phyloP scores from a whole-genome alignment of 2,329 filamentous ascomycete species.

The Colletotrichum cordylinicola region DNA sequence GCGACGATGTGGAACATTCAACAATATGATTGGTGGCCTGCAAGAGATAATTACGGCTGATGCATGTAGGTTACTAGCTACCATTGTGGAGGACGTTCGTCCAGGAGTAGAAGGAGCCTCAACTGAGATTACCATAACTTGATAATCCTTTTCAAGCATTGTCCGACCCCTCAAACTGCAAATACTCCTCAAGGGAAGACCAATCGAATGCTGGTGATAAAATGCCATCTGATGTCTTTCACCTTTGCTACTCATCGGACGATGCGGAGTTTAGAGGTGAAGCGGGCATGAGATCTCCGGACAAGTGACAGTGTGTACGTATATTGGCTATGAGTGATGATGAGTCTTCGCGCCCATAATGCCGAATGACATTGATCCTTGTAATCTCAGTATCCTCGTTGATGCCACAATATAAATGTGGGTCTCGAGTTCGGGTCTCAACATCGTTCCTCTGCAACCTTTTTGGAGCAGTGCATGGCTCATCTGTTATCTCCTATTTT shows the following conservation, averaged over 20 bases:
- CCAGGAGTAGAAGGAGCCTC: background rate
- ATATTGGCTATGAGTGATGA: background rate
- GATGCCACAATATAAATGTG: background rate
- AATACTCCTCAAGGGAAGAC: background rate
- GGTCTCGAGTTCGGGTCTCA: background rate
- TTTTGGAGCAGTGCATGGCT: background rate
- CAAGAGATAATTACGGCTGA: background rate
- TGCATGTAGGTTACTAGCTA: background rate
- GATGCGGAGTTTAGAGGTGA: background rate
- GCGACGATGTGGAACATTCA: background rate
- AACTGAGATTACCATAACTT: background rate
- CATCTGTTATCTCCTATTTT: background rate
- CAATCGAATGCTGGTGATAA: background rate
- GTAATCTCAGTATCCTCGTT: background rate
- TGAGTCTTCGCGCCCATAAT: background rate
- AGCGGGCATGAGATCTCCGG: background rate
- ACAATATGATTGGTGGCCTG: rapidly evolving
- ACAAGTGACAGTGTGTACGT: background rate
- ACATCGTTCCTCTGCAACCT: background rate
- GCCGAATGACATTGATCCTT: background rate
- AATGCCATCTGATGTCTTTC: background rate
- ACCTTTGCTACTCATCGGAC: background rate
- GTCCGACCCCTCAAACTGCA: background rate
- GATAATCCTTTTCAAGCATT: background rate
- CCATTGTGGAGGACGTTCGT: background rate